Evolutionary conservation across 140 eudicot genomes (phyloP).

Genomic region (Stevia rebaudiana): DNA sequence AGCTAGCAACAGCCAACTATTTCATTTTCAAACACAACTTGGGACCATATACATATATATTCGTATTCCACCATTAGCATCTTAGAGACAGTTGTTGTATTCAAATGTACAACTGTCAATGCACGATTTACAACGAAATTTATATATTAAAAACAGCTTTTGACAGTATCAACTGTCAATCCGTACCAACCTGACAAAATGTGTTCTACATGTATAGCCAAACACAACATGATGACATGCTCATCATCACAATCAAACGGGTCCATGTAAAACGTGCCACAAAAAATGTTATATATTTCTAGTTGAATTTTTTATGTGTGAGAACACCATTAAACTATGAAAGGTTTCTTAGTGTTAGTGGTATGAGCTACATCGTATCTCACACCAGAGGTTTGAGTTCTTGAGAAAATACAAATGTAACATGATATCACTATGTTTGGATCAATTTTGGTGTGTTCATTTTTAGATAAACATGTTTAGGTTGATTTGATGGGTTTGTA

Average conservation of each 20-base stretch:
- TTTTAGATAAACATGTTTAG: no score
- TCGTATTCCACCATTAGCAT: conserved; percentile 20
- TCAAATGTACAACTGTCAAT: conserved; percentile 13
- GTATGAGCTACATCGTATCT: no score
- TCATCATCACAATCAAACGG: conserved; percentile 9
- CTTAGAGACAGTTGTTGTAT: conserved; percentile 25
- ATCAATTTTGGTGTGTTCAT: no score
- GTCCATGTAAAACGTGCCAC: conserved; percentile 6
- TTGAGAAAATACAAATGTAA: no score
- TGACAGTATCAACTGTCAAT: conserved; percentile 14
- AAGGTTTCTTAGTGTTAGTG: no score
- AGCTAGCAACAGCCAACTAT: conserved; percentile 28
- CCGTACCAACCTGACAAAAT: conserved; percentile 28
- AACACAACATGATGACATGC: conserved; percentile 4
- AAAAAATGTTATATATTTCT: neutral
- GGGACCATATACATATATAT: conserved; percentile 26
- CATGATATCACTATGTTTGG: no score
- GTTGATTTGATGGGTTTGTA: no score
- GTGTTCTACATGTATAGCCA: conserved; percentile 14
- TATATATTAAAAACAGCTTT: conserved; percentile 15
- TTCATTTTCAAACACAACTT: conserved; percentile 12
- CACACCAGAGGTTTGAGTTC: no score
- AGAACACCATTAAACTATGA: no score
- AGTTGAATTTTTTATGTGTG: neutral
- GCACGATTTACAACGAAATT: conserved; percentile 19